A percentile compares a stretch with the other conserved stretches of the same genome.
phyloP scores from a whole-genome alignment of 1,139 yeast genomes.

The Candida anutae region DNA sequence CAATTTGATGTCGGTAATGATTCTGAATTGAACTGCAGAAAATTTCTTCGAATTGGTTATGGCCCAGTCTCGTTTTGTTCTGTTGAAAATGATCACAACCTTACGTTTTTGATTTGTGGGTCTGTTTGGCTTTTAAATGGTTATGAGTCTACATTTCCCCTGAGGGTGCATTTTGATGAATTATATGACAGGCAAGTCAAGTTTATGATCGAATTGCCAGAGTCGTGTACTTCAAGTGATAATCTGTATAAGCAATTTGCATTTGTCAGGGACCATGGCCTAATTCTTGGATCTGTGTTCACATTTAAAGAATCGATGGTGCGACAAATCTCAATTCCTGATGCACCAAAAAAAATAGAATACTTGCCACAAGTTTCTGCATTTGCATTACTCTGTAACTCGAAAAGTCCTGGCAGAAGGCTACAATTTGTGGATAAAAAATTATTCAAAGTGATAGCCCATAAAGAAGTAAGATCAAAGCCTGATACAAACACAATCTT shows the following conservation, averaged over 20 bases:
- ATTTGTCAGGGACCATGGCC: constrained; percentile 44
- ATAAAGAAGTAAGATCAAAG: constrained; percentile 9
- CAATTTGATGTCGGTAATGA: constrained; percentile 3
- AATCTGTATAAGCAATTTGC: constrained; percentile 16
- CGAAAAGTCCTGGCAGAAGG: constrained; percentile 16
- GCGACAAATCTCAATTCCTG: constrained; percentile 28
- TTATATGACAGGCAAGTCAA: constrained; percentile 17
- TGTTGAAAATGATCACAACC: constrained; percentile 9
- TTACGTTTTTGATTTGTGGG: constrained; percentile 25
- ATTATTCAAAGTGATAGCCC: constrained; percentile 11
- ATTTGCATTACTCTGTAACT: constrained; percentile 33
- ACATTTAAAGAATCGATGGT: constrained; percentile 20
- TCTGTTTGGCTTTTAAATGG: constrained; percentile 37
- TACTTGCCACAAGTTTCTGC: constrained; percentile 9
- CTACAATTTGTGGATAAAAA: constrained; percentile 31
- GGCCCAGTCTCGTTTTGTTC: constrained; percentile 11
- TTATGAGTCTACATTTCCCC: constrained; percentile 26
- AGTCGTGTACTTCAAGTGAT: constrained; percentile 2
- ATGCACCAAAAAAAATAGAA: constrained; percentile 23
- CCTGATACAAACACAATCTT: constrained; percentile 18
- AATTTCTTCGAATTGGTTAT: constrained; percentile 18
- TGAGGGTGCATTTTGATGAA: constrained; percentile 33
- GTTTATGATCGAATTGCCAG: constrained; percentile 5
- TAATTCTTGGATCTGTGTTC: constrained; percentile 27
- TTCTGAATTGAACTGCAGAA: constrained; percentile 1